Conservation (phyloP, 306 rosid genomes). For the Citrullus mucosospermus region DNA sequence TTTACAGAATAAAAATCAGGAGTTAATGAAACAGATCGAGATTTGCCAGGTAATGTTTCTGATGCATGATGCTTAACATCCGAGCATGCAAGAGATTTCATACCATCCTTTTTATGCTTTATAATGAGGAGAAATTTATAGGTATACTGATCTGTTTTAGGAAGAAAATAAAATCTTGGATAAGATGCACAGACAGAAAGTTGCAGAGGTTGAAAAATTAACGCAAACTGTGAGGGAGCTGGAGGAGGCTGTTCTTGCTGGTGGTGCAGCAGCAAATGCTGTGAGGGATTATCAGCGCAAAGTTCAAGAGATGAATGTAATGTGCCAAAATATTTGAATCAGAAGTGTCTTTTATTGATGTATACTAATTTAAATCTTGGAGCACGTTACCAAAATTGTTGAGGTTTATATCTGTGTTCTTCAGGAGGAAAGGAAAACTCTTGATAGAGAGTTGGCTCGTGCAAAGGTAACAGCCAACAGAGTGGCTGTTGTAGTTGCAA, state of each 20-base stretch:
- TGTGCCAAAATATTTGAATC: constrained; percentile 7
- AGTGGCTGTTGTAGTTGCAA: constrained; percentile 93
- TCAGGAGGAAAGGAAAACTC: constrained; percentile 96
- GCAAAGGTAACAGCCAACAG: constrained; percentile 97
- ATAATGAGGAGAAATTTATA: constrained; percentile 1
- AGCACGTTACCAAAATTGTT: background rate
- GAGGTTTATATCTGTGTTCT: constrained; percentile 16
- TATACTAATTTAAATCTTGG: constrained; percentile 7
- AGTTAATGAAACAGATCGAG: constrained; percentile 92
- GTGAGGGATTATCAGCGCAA: constrained; percentile 99
- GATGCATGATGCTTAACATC: background rate
- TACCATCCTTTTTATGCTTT: background rate
- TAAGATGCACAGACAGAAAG: constrained; percentile 95
- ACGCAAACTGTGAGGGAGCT: constrained; percentile 97
- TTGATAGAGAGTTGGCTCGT: constrained; percentile 97
- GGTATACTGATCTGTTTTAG: constrained; percentile 28
- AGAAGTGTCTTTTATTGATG: constrained; percentile 1
- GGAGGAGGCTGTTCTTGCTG: constrained; percentile 99
- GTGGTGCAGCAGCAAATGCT: constrained; percentile 99
- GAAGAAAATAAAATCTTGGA: constrained; percentile 98
- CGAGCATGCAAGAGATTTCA: background rate
- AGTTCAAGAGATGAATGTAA: constrained; percentile 99
- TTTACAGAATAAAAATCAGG: constrained; percentile 97
- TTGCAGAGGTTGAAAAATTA: constrained; percentile 98
- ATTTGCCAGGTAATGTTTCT: constrained; percentile 71